These are phyloP conservation scores for Lumnitzera littorea DNA, from an alignment of 345 rosid species.

Conservation along the genomic window DNA sequence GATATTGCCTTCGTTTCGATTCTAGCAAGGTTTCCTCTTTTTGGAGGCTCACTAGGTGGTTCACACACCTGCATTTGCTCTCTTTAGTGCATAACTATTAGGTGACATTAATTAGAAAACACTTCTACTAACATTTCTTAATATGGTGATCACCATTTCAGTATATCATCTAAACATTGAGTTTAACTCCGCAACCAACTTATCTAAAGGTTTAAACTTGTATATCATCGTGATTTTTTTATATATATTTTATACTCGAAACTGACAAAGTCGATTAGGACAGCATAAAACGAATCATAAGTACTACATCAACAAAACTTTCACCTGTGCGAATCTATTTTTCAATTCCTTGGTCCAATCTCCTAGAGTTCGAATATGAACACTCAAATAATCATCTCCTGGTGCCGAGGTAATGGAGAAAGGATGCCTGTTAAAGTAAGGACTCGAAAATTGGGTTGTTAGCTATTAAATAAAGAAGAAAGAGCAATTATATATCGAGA, in stretches of 20 bases:
- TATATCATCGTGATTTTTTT: too few species aligned
- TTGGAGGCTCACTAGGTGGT: constrained; percentile 31
- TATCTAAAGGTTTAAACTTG: too few species aligned
- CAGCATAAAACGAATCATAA: neutral
- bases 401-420: constrained; percentile 96
- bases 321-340: constrained; percentile 54
- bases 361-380: constrained; percentile 84
- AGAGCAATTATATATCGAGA: too few species aligned
- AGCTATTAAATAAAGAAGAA: neutral
- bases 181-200: too few species aligned
- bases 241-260: too few species aligned
- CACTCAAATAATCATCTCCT: constrained; percentile 73
- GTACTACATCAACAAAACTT: neutral
- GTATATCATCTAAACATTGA: too few species aligned
- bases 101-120: too few species aligned
- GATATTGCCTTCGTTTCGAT: constrained; percentile 53
- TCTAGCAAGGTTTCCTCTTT: constrained; percentile 47
- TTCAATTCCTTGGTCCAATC: constrained; percentile 90
- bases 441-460: neutral
- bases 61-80: constrained; percentile 54
- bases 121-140: too few species aligned
- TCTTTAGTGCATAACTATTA: neutral
- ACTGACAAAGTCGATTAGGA: too few species aligned
- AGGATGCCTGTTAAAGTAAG: constrained; percentile 60
- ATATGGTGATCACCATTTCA: too few species aligned